Conservation (phyloP, 306 rosid genomes). For the Mimosa bimucronata region DNA sequence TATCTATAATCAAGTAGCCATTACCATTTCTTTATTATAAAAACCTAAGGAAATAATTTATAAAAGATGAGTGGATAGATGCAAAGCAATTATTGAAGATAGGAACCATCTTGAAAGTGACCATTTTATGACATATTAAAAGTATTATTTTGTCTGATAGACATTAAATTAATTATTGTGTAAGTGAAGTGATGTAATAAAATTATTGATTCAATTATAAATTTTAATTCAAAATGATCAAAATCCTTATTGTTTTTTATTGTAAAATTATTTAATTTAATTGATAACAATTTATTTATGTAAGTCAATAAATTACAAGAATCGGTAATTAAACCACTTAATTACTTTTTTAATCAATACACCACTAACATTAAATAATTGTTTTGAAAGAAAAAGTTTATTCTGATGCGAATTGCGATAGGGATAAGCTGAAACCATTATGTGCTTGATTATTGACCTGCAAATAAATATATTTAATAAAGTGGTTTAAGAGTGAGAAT, state of each 20-base stretch:
- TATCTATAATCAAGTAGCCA: not conserved
- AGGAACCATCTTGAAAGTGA: not conserved
- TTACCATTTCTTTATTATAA: not conserved
- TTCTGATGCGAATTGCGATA: not conserved
- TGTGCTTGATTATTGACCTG: no score
- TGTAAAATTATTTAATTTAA: no score
- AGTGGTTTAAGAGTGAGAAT: not conserved
- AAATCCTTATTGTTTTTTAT: no score
- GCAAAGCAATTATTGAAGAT: not conserved
- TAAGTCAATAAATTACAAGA: not conserved
- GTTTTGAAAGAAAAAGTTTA: no score
- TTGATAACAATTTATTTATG: not conserved
- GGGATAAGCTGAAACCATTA: not conserved
- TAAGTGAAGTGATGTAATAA: not conserved
- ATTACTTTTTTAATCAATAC: no score
- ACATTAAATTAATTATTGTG: no score
- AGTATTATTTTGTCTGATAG: no score
- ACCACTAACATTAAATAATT: not conserved
- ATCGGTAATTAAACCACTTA: no score
- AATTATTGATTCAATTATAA: no score
- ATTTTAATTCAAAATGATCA: no score
- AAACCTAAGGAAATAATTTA: not conserved
- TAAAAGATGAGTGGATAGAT: not conserved
- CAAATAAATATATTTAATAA: no score
- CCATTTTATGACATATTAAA: not conserved